A percentile compares a stretch with the other conserved stretches of the same genome.
These are phyloP conservation scores for Coriaria nepalensis DNA, from an alignment of 306 rosid genomes.

Conservation along the genomic window DNA sequence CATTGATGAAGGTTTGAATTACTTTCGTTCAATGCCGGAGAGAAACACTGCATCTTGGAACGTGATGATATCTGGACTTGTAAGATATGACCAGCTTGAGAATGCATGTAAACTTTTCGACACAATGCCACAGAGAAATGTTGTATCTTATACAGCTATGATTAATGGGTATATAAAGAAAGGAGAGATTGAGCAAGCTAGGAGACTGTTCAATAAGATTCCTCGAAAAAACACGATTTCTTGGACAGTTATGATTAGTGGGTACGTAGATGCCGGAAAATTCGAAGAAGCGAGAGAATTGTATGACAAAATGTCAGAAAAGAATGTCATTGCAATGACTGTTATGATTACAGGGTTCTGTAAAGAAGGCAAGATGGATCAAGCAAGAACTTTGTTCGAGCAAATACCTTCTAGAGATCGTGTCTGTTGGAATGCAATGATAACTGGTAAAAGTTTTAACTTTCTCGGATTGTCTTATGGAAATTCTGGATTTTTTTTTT, in stretches of 20 bases:
- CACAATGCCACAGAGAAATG: constrained; percentile 31
- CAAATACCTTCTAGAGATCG: constrained; percentile 24
- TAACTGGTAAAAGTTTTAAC: constrained; percentile 20
- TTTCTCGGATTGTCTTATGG: not conserved
- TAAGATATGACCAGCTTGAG: constrained; percentile 20
- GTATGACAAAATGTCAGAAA: constrained; percentile 35
- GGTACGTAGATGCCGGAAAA: constrained; percentile 33
- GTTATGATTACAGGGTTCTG: constrained; percentile 41
- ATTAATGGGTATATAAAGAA: constrained; percentile 28
- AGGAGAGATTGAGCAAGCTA: constrained; percentile 30
- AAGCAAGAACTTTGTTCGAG: constrained; percentile 34
- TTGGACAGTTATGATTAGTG: constrained; percentile 44
- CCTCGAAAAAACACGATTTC: constrained; percentile 24
- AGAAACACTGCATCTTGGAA: constrained; percentile 34
- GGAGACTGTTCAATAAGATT: constrained; percentile 33
- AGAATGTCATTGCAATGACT: constrained; percentile 25
- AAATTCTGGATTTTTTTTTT: not conserved
- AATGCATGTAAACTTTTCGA: constrained; percentile 36
- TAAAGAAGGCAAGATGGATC: constrained; percentile 30
- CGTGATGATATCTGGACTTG: constrained; percentile 33
- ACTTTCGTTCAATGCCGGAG: constrained; percentile 26
- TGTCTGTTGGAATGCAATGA: constrained; percentile 44
- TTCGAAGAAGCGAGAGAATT: constrained; percentile 34
- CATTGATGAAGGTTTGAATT: constrained; percentile 25
- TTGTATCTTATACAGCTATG: constrained; percentile 38